phyloP scores from a whole-genome alignment of 164 flowering plant species.

The Dillenia turbinata region DNA sequence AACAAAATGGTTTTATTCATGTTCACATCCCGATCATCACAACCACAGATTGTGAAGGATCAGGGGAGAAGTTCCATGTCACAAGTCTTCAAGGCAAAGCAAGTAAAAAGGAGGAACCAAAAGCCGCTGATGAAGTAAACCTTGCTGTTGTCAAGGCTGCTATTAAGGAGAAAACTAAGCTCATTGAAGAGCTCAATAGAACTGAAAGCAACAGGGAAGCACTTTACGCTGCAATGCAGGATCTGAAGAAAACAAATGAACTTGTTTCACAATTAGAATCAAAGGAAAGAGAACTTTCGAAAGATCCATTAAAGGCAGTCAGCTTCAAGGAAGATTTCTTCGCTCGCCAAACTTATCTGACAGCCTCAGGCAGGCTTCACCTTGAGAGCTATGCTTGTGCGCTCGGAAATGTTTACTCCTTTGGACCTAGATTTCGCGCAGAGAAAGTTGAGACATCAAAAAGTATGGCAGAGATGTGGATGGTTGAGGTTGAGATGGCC shows the following conservation, averaged over 20 bases:
- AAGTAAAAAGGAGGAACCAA: conserved; percentile 23
- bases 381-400: conserved; percentile 87
- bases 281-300: conserved; percentile 30
- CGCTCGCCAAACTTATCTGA: conserved; percentile 39
- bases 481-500: conserved; percentile 79
- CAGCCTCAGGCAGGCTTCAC: conserved; percentile 67
- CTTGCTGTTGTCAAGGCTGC: conserved; percentile 59
- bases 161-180: conserved; percentile 49
- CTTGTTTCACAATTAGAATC: conserved; percentile 61
- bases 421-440: conserved; percentile 85
- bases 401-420: conserved; percentile 82
- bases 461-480: conserved; percentile 71
- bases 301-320: conserved; percentile 13
- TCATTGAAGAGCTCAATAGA: conserved; percentile 70
- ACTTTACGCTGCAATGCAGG: conserved; percentile 54
- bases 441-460: conserved; percentile 34
- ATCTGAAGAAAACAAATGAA: conserved; percentile 62
- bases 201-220: conserved; percentile 81
- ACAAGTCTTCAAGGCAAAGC: conserved; percentile 35
- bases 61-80: conserved; percentile 50
- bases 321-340: conserved; percentile 52
- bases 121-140: conserved; percentile 19
- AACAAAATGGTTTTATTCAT: conserved; percentile 56
- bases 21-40: conserved; percentile 82
- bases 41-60: conserved; percentile 48